Evolutionary conservation across 352 stramenopile genomes (phyloP).

Genomic region (Plasmopara muralis): DNA sequence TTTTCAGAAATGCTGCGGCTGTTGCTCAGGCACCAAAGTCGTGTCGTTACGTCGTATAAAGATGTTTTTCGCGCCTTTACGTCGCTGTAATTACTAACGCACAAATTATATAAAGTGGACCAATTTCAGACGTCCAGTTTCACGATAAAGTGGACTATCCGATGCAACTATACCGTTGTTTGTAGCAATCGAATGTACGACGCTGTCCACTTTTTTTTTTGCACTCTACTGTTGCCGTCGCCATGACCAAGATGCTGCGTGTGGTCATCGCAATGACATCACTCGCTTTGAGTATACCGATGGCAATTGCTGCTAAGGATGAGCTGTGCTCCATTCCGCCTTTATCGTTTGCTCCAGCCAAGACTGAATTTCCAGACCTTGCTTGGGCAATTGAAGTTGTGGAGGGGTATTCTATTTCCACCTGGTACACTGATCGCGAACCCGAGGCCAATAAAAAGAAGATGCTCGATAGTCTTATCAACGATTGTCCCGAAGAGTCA

Average conservation of each 20-base stretch:
- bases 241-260: slow-evolving; percentile 16
- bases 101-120: no score
- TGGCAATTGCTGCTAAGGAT: slow-evolving; percentile 9
- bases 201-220: slow-evolving; percentile 13
- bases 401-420: slow-evolving; percentile 33
- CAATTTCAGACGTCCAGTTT: no score
- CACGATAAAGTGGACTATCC: no score
- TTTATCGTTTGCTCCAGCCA: slow-evolving; percentile 31
- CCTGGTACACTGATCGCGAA: slow-evolving; percentile 46
- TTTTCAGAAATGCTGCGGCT: no score
- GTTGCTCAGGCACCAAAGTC: no score
- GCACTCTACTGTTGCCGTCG: slow-evolving; percentile 2
- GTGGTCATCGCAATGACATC: slow-evolving; percentile 7
- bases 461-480: slow-evolving; percentile 23
- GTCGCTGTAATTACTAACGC: no score
- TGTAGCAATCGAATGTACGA: not conserved
- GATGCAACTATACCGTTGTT: no score
- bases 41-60: no score
- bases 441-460: slow-evolving; percentile 19
- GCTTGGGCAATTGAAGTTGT: slow-evolving; percentile 28
- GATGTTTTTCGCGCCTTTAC: no score
- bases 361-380: slow-evolving; percentile 26
- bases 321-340: slow-evolving; percentile 35
- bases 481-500: slow-evolving; percentile 23
- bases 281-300: slow-evolving; percentile 11